Conservation (phyloP, 148 eudicot genomes). For the Cornus kousa region DNA sequence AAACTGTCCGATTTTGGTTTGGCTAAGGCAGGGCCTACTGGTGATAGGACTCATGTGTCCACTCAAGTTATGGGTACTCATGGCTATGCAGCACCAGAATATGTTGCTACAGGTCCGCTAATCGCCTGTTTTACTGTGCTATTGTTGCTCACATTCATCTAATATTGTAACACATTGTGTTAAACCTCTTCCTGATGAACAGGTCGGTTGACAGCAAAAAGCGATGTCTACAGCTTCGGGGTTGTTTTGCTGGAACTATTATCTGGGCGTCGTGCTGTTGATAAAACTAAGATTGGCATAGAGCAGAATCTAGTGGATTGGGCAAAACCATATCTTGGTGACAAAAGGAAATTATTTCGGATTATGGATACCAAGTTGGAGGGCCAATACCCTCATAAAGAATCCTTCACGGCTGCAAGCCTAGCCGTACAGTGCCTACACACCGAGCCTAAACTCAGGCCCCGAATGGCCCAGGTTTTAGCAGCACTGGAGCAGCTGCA, state of each 20-base stretch:
- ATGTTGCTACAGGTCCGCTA: conserved; percentile 62
- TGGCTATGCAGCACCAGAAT: conserved; percentile 81
- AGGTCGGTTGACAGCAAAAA: conserved; percentile 65
- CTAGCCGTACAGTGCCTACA: conserved; percentile 58
- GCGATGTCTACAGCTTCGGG: conserved; percentile 82
- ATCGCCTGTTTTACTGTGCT: neutral
- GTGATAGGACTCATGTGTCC: conserved; percentile 74
- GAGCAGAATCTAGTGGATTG: conserved; percentile 70
- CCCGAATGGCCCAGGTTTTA: conserved; percentile 66
- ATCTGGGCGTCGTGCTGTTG: conserved; percentile 67
- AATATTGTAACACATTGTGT: neutral
- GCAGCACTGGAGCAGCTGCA: conserved; percentile 70
- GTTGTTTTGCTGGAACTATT: conserved; percentile 69
- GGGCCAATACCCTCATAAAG: conserved; percentile 74
- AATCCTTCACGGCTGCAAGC: conserved; percentile 52
- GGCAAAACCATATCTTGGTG: conserved; percentile 63
- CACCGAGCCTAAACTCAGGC: conserved; percentile 55
- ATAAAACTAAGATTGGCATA: conserved; percentile 37
- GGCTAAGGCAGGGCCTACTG: conserved; percentile 80
- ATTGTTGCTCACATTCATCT: neutral
- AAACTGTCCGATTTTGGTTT: conserved; percentile 77
- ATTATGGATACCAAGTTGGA: conserved; percentile 70
- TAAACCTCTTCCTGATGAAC: conserved; percentile 13
- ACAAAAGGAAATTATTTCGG: conserved; percentile 55
- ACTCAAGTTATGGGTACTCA: conserved; percentile 83